These are phyloP conservation scores for Helichrysum umbraculigerum DNA, from an alignment of 129 eudicot genomes.

Conservation along the genomic window DNA sequence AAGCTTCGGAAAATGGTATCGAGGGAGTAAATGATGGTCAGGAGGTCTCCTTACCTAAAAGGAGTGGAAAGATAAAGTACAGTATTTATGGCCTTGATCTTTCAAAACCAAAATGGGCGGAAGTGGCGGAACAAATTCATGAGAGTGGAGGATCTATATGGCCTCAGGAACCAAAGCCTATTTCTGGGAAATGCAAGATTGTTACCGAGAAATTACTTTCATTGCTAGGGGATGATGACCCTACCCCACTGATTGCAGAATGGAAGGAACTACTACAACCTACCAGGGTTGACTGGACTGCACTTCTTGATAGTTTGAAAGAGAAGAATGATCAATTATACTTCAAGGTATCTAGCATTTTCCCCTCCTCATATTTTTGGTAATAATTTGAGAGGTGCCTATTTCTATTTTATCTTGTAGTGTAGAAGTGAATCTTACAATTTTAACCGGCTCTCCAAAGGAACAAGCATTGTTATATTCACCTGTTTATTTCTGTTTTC, in stretches of 20 bases:
- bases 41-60: constrained; percentile 62
- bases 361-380: constrained; percentile 1
- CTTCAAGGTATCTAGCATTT: constrained; percentile 54
- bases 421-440: background rate
- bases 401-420: background rate
- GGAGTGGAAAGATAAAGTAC: constrained; percentile 83
- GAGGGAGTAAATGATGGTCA: constrained; percentile 26
- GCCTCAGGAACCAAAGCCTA: constrained; percentile 76
- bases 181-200: constrained; percentile 71
- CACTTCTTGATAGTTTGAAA: constrained; percentile 63
- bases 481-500: background rate
- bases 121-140: constrained; percentile 72
- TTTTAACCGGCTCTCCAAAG: background rate
- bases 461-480: background rate
- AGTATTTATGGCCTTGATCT: constrained; percentile 92
- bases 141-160: constrained; percentile 48
- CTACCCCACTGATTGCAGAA: constrained; percentile 57
- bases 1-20: constrained; percentile 18
- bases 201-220: constrained; percentile 67
- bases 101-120: constrained; percentile 73
- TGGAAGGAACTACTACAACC: constrained; percentile 83
- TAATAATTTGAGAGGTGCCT: constrained; percentile 8
- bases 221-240: constrained; percentile 56
- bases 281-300: constrained; percentile 73
- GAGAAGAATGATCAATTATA: constrained; percentile 42